Evolutionary conservation across 495 filamentous ascomycete genomes (phyloP).

Genomic region (Peziza echinospora): DNA sequence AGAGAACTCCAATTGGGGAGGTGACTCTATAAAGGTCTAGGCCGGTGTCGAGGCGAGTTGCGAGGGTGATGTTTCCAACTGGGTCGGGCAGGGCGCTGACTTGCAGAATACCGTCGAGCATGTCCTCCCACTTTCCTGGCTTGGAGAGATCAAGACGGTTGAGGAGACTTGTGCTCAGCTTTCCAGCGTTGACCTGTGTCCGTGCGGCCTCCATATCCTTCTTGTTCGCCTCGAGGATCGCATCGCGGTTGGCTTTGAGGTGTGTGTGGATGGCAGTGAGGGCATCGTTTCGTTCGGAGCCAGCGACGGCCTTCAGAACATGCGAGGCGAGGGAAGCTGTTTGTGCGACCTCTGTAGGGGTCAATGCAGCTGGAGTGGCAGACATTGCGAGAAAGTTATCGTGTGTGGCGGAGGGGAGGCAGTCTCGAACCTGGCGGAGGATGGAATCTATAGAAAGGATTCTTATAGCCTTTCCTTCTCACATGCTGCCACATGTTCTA

Average conservation of each 20-base stretch:
- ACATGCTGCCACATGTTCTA: too few relatives aligned
- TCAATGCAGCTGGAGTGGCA: conserved; percentile 2
- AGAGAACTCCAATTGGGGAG: conserved; percentile 83
- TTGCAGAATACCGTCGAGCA: conserved; percentile 86
- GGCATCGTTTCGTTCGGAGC: conserved; percentile 48
- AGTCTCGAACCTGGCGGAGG: too few relatives aligned
- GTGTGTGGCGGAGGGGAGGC: too few relatives aligned
- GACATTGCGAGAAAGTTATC: conserved; percentile 5
- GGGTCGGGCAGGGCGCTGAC: conserved; percentile 76
- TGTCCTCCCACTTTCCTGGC: conserved; percentile 86
- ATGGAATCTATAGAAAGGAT: too few relatives aligned
- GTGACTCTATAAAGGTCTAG: conserved; percentile 66
- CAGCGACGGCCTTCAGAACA: conserved; percentile 16
- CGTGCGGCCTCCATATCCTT: conserved; percentile 54
- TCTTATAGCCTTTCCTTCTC: too few relatives aligned
- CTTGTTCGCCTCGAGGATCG: conserved; percentile 69
- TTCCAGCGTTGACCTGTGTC: conserved; percentile 46
- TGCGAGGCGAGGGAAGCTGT: conserved; percentile 13
- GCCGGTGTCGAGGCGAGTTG: conserved; percentile 73
- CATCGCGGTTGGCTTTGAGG: conserved; percentile 40
- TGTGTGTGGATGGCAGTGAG: conserved; percentile 59
- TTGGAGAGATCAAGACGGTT: conserved; percentile 71
- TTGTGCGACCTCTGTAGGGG: conserved; percentile 13
- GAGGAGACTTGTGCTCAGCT: conserved; percentile 65
- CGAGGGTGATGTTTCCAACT: conserved; percentile 72